A percentile compares a stretch with the other conserved stretches of the same genome.
phyloP scores from a whole-genome alignment of 2,329 filamentous ascomycete genomes.

The Aureobasidium pullulans region DNA sequence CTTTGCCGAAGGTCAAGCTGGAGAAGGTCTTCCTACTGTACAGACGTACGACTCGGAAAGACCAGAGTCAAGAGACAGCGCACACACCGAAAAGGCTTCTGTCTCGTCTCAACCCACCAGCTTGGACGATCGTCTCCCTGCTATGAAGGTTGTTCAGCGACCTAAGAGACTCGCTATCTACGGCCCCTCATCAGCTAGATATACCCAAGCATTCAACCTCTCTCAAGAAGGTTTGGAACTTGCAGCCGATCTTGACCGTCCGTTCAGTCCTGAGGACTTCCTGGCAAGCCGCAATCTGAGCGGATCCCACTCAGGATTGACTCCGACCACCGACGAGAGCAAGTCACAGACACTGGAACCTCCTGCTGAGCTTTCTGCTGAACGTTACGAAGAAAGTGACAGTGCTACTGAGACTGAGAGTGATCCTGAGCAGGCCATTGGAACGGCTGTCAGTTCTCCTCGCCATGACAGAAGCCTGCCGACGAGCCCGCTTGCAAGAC shows the following conservation, averaged over 20 bases:
- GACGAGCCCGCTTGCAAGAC: not conserved
- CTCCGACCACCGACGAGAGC: not conserved
- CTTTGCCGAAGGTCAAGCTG: not conserved
- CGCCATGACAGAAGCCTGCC: not conserved
- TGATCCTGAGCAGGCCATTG: not conserved
- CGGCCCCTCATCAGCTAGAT: conserved; percentile 2
- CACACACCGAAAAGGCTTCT: conserved; percentile 3
- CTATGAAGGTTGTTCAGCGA: not conserved
- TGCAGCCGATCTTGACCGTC: not conserved
- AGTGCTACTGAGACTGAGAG: not conserved
- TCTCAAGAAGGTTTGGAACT: conserved; percentile 4
- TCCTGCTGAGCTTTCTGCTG: not conserved
- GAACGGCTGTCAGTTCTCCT: not conserved
- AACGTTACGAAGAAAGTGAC: not conserved
- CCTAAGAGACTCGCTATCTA: conserved; percentile 10
- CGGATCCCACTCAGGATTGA: not conserved
- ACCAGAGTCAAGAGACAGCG: conserved; percentile 1
- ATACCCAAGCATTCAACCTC: not conserved
- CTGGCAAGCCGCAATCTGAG: conserved; percentile 9
- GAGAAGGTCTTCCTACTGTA: not conserved
- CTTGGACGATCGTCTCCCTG: not conserved
- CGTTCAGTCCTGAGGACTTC: conserved; percentile 8
- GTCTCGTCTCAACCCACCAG: not conserved
- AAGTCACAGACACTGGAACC: not conserved
- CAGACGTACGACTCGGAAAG: not conserved